A percentile compares a stretch with the other conserved stretches of the same genome.
Conservation (phyloP, 2,329 filamentous ascomycete species). For the Onygenales sp. region DNA sequence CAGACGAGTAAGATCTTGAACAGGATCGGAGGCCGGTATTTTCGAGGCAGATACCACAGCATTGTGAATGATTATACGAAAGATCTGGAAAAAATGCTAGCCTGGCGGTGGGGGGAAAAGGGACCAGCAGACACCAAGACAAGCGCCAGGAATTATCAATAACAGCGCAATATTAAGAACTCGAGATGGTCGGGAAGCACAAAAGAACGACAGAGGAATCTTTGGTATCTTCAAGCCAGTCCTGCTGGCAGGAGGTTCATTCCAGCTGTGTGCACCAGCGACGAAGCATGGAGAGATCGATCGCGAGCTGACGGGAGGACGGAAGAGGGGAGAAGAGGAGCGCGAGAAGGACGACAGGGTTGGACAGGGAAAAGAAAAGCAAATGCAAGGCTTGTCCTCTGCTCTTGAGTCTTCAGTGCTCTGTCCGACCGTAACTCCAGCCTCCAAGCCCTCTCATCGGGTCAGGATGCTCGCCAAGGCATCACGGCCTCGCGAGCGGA, state of each 20-base stretch:
- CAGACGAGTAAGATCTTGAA: constrained; percentile 44
- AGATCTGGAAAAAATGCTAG: neutral
- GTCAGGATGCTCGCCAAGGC: constrained; percentile 1
- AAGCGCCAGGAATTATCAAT: neutral
- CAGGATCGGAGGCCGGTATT: constrained; percentile 45
- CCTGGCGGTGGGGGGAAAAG: neutral
- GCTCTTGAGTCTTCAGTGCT: neutral
- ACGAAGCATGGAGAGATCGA: neutral
- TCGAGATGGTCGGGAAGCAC: neutral
- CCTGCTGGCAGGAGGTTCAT: constrained; percentile 8
- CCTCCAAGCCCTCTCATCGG: neutral
- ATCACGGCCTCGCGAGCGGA: neutral
- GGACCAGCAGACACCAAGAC: neutral
- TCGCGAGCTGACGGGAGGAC: neutral
- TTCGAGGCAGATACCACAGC: constrained; percentile 35
- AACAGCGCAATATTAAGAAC: neutral
- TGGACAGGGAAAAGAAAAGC: neutral
- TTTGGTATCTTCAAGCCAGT: constrained; percentile 6
- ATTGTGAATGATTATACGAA: neutral
- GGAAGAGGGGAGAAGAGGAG: neutral
- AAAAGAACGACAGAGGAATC: neutral
- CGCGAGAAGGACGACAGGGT: neutral
- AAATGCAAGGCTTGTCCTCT: neutral
- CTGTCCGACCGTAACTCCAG: neutral
- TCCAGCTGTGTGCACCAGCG: neutral